Evolutionary conservation across 129 eudicot species (phyloP), one percentile per base, ranked within the genome.

Genomic region (Tagetes erecta): DNA sequence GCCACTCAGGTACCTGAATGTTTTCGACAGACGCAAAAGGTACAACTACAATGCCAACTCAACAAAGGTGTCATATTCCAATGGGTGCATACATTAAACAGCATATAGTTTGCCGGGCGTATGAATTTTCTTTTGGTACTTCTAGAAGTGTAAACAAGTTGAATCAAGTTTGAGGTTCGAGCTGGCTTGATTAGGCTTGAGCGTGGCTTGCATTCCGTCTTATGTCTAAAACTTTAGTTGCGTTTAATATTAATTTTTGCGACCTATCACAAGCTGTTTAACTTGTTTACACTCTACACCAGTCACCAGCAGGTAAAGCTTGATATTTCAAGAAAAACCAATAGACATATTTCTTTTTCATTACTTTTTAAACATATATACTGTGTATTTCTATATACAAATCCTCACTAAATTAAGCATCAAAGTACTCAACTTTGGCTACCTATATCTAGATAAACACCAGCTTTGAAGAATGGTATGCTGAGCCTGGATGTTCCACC

Each of bases 371-470:
- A 38, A 38, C 35, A 38, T 64, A 39, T 39, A 64, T 64, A 64
- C 68, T 5, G 13, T 47, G 0, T 3, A 6, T n/a, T 14, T 14
- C 50, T 6, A 47, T 64, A 64, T 49, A 64, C 39, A 39, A 5
- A 64, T 64, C 10, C 14, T 12, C 7, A 64, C 47, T 64, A 64
- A 39, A 40, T 39, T 6, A 64, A 27, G 69, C 49, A 64, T 39
- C 49, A 14, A 73, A 12, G 38, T 59, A 59, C 37, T 42, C 11
- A 62, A 33, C 78, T 73, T 44, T 47, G 2, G 38, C 60, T 34
- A 73, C 37, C 69, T 35, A 47, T 33, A 73, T 12, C 58, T 35
- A 62, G 2, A 73, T 62, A 45, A 35, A 73, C 49, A 45, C 59
- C 35, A 73, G 45, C 37, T 59, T 34, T 39, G 8, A 45, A 59